Base-by-base conservation (phyloP, 2,329 filamentous ascomycete genomes). In the Colletotrichum karsti region DNA sequence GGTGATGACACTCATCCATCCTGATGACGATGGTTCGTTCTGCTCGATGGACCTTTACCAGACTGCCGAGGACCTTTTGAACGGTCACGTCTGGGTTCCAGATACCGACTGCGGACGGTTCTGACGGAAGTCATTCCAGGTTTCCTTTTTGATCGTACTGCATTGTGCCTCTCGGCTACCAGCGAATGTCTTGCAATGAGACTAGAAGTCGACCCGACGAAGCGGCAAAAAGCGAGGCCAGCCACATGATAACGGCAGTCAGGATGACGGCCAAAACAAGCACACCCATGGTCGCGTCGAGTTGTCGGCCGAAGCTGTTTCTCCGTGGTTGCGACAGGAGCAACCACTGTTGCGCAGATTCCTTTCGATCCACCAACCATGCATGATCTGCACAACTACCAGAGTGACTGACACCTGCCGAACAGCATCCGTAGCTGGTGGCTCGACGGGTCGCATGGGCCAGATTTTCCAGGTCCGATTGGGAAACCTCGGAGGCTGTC, bases 361-460 rank as follows among this genome's bases (percentile, higher is more conserved):
- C 33, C 50, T 12, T 35, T 48, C 22, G 37, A 41, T 22, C 62
- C 51, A 54, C 26, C 30, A 59, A 41, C 18, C 33, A 24, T 28
- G 26, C 41, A 39, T 53, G 50, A 53, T 33, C 51, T 12, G 33
- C 44, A 26, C 20, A 15, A 9, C 33, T 42, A 41, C 37, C 44
- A 58, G 41, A n/a, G 33, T 60, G 35, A 51, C 57, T 60, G 57
- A 60, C 44, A 60, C 57, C 57, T 60, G 57, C 57, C 33, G 44
- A 51, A 18, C 30, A 41, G 33, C 35, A 42, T n/a, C 30, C 20
- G 30, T 20, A 39, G 7, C 28, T 37, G 28, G 41, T 37, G 41
- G 20, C 15, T 37, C 56, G 42, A 59, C 44, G 28, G n/a, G 26
- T n/a, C 35, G 30, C 44, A 50, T 51, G 35, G n/a, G 7, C 12